A percentile compares a stretch with the other conserved stretches of the same genome.
phyloP scores from a whole-genome alignment of 1,139 yeast genomes.

The Diutina scorzettiae region DNA sequence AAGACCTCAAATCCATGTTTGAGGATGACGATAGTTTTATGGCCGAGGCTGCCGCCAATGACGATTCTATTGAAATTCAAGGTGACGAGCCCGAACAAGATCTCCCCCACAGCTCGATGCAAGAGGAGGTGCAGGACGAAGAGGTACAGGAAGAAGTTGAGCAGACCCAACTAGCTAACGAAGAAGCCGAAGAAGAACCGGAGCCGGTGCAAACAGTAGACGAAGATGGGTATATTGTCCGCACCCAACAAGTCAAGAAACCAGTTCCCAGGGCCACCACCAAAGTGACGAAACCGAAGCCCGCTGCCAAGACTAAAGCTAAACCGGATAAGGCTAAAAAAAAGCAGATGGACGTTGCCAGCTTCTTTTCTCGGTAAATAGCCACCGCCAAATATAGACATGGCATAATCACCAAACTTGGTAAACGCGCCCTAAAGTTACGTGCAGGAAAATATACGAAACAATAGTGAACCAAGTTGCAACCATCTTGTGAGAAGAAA shows the following conservation, averaged over 20 bases:
- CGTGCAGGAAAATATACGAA: too few relatives aligned
- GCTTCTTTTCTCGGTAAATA: slow-evolving; percentile 1
- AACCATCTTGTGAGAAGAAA: too few relatives aligned
- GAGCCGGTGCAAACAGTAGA: neutral
- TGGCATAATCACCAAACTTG: too few relatives aligned
- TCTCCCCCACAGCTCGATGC: too few relatives aligned
- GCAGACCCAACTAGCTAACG: neutral
- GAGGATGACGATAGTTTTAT: slow-evolving; percentile 1
- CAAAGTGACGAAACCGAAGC: neutral
- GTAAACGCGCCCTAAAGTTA: too few relatives aligned
- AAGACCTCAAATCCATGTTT: neutral
- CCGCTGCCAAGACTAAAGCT: neutral
- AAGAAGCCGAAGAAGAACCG: neutral
- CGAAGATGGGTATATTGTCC: slow-evolving; percentile 3
- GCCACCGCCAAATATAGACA: neutral
- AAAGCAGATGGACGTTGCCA: slow-evolving; percentile 4
- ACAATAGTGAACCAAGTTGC: too few relatives aligned
- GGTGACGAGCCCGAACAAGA: neutral
- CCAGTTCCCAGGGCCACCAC: neutral
- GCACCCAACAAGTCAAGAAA: neutral
- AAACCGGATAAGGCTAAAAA: neutral
- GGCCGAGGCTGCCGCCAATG: neutral
- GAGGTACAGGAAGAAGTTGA: too few relatives aligned
- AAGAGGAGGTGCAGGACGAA: too few relatives aligned
- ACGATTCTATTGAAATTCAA: too few relatives aligned